Conservation (phyloP, 116 monocot species). For the Posidonia oceanica region DNA sequence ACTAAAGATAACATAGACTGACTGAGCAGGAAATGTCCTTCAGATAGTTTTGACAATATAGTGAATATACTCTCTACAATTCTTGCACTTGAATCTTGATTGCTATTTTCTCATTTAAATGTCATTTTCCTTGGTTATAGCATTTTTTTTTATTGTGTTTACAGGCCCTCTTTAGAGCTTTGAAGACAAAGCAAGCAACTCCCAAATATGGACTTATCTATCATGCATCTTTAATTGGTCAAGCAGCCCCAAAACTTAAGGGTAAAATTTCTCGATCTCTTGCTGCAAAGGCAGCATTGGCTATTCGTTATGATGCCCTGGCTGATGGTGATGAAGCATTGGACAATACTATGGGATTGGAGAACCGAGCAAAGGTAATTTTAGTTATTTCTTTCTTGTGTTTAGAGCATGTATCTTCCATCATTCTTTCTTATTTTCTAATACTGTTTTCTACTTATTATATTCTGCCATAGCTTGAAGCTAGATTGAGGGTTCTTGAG, state of each 20-base stretch:
- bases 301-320: constrained; percentile 85
- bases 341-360: constrained; percentile 75
- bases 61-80: no score
- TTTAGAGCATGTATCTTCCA: background rate
- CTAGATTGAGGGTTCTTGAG: constrained; percentile 76
- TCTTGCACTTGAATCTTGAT: no score
- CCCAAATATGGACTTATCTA: constrained; percentile 87
- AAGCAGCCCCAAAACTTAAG: constrained; percentile 74
- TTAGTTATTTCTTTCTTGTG: background rate
- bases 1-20: no score
- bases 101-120: no score
- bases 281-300: constrained; percentile 79
- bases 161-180: constrained; percentile 88
- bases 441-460: background rate
- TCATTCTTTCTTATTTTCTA: background rate
- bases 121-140: background rate
- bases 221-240: constrained; percentile 73
- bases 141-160: background rate
- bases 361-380: constrained; percentile 74
- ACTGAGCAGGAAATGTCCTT: no score
- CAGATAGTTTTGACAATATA: no score
- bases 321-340: constrained; percentile 26
- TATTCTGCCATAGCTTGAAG: constrained; percentile 42
- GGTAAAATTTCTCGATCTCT: constrained; percentile 92
- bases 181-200: constrained; percentile 82